Evolutionary conservation across 345 rosid genomes (phyloP), one percentile per base, ranked within the genome.

Genomic region (Arabidopsis suecica): DNA sequence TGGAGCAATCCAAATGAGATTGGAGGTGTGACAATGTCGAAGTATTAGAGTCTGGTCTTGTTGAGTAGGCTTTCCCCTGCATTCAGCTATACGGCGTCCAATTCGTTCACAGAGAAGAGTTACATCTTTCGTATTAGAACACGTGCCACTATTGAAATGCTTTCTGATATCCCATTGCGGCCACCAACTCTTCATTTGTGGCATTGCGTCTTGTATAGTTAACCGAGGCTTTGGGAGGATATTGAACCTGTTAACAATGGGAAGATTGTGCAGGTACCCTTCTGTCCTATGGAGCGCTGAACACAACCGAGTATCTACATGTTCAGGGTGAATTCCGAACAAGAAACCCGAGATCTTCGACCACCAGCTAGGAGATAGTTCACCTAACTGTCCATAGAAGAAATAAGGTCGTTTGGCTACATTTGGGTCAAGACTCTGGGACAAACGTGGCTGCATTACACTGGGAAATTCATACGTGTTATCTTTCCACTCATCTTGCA

Each of bases 111-210:
- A 89, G n/a, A 94, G 83, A 62, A 58, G 77, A 73, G 87, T 66
- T 54, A 72, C 57, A 33, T 87, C 88, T 18, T 54, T 44, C 1
- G 72, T 78, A 53, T 68, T 83, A 28, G 79, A 80, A 74, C 55
- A 77, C 45, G 72, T 60, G 4, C 79, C 66, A 1, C 76, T 66
- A 69, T 70, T 89, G 74, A 95, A 41, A 54, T 89, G 87, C 80
- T 80, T 87, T 86, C 99, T 88, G 1, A 92, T 82, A 82, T 95
- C 99, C 99, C 99, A 92, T 22, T 83, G 79, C 34, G 99, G 97
- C 96, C 98, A 90, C 97, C 97, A 95, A 61, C 85, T 89, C 85
- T 84, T 88, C 40, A 81, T 59, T 50, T 79, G 80, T 1, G 96
- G 94, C 55, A 92, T 61, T 58, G 87, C 92, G 22, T 92, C 91